These are phyloP conservation scores for Cutaneotrichosporon daszewskae DNA, from an alignment of 1,284 basidiomycete genomes.

Conservation along the genomic window DNA sequence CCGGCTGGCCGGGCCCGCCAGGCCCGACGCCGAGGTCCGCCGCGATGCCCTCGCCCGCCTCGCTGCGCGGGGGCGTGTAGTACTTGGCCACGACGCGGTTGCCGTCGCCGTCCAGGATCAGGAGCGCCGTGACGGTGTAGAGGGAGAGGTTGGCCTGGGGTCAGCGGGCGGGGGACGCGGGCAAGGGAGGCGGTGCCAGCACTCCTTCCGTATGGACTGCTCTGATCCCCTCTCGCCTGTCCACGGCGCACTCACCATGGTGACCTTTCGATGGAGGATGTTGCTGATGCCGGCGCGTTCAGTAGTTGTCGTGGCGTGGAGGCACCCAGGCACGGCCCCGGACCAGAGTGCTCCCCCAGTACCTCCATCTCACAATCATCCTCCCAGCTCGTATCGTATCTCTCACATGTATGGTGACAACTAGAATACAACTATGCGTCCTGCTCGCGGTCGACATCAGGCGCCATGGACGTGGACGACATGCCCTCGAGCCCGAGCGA, in stretches of 20 bases:
- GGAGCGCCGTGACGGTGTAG: slow-evolving; percentile 77
- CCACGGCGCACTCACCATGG: no score
- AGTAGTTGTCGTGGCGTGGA: no score
- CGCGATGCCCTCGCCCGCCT: slow-evolving; percentile 36
- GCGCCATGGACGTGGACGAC: slow-evolving; percentile 18
- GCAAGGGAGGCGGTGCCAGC: neutral
- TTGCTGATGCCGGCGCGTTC: no score
- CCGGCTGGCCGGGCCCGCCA: slow-evolving; percentile 40
- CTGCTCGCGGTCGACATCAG: slow-evolving; percentile 19
- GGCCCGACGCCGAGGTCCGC: slow-evolving; percentile 48
- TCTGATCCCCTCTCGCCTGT: no score
- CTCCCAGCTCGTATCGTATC: neutral
- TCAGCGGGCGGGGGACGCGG: neutral
- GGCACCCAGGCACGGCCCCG: slow-evolving; percentile 7
- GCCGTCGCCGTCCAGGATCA: slow-evolving; percentile 90
- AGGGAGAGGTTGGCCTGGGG: slow-evolving; percentile 68
- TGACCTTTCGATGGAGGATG: no score
- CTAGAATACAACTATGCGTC: neutral
- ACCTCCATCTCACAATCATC: neutral
- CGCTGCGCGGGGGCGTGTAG: slow-evolving; percentile 60
- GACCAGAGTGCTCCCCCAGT: no score
- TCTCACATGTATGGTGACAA: neutral
- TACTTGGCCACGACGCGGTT: slow-evolving; percentile 94
- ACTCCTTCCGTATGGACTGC: no score
- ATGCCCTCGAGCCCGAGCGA: slow-evolving; percentile 19